Evolutionary conservation across 176 grass and related monocot genomes (phyloP).

Genomic region (Oryza rufipogon): DNA sequence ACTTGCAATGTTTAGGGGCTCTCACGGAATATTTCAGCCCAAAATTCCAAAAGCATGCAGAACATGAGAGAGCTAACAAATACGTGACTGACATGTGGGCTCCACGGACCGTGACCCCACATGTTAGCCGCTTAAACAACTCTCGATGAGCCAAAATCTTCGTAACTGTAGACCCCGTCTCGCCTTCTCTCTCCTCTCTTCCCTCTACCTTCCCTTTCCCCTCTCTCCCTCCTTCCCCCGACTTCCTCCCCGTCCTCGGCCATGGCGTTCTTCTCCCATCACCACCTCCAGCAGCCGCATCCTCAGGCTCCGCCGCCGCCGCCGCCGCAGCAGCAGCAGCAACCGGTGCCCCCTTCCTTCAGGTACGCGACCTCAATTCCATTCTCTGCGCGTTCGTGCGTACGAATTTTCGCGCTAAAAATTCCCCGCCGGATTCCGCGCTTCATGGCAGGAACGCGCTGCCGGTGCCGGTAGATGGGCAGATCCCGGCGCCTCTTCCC

Average conservation of each 20-base stretch:
- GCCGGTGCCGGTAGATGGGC: conserved; percentile 76
- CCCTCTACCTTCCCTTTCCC: conserved; percentile 21
- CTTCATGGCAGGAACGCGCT: conserved; percentile 72
- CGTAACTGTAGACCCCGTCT: conserved; percentile 14
- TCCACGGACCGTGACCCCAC: neutral
- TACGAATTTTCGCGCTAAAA: conserved; percentile 33
- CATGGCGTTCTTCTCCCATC: conserved; percentile 89
- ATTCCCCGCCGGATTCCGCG: conserved; percentile 39
- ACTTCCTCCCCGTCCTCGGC: conserved; percentile 22
- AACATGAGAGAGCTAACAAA: neutral
- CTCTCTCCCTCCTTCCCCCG: neutral
- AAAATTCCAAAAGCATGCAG: neutral
- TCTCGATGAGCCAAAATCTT: neutral
- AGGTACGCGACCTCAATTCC: conserved; percentile 48
- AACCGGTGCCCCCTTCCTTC: conserved; percentile 62
- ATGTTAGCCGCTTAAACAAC: neutral
- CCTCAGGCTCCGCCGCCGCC: conserved; percentile 31
- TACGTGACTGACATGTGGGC: neutral
- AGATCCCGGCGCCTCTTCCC: conserved; percentile 70
- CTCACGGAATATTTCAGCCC: neutral
- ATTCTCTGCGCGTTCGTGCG: neutral
- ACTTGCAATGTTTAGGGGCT: neutral
- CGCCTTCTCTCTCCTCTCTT: conserved; percentile 18
- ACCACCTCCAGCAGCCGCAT: conserved; percentile 69
- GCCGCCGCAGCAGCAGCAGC: conserved; percentile 59